Evolutionary conservation across 2,329 filamentous ascomycete species (phyloP).

Genomic region (Fusarium devonianum): DNA sequence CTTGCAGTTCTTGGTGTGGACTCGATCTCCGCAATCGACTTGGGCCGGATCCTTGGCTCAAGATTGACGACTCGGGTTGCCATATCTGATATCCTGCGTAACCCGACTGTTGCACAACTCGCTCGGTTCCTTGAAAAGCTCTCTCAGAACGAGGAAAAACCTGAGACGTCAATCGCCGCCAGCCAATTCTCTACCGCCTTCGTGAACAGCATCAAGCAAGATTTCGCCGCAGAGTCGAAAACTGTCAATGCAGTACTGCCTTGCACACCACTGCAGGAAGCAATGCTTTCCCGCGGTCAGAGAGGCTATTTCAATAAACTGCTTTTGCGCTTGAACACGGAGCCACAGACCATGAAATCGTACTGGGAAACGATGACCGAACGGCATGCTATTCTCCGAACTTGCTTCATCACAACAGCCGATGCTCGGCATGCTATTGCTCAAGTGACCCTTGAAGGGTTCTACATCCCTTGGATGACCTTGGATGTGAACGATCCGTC

Average conservation of each 20-base stretch:
- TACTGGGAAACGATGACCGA: conserved; percentile 69
- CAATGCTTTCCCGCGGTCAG: conserved; percentile 71
- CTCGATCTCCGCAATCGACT: conserved; percentile 79
- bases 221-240: conserved; percentile 44
- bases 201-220: conserved; percentile 38
- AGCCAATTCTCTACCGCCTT: conserved; percentile 43
- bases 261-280: conserved; percentile 87
- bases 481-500: conserved; percentile 44
- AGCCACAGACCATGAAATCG: conserved; percentile 57
- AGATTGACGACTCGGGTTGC: conserved; percentile 58
- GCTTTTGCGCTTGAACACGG: conserved; percentile 64
- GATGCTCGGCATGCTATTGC: conserved; percentile 68
- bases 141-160: neutral
- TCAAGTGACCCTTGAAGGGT: conserved; percentile 70
- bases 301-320: conserved; percentile 77
- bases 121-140: conserved; percentile 44
- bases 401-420: conserved; percentile 74
- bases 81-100: conserved; percentile 74
- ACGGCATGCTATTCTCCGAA: conserved; percentile 80
- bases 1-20: conserved; percentile 83
- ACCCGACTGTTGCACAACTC: conserved; percentile 71
- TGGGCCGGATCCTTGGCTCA: conserved; percentile 65
- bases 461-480: conserved; percentile 51
- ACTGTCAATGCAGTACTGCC: conserved; percentile 68
- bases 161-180: neutral